Percentiles rank a stretch among this genome's conserved stretches.
Conservation (phyloP, 352 stramenopile species). For the Phytophthora fragariae region DNA sequence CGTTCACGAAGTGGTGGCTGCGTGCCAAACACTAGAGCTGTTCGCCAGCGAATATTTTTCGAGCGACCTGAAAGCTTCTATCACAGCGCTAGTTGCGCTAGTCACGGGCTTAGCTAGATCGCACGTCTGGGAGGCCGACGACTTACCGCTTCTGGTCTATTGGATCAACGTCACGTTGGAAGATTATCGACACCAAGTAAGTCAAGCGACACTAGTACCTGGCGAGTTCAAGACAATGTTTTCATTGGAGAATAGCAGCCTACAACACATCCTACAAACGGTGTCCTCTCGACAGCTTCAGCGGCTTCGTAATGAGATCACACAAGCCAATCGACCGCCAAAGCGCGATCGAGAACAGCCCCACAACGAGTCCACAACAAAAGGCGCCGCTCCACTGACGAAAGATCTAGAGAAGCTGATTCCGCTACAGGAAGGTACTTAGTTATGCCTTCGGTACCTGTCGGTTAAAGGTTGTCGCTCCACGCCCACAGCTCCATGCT, state of each 20-base stretch:
- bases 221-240: conserved; percentile 2
- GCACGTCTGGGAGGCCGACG: not conserved
- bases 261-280: conserved; percentile 7
- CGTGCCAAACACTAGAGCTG: not conserved
- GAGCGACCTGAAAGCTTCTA: not conserved
- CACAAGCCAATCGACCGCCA: not conserved
- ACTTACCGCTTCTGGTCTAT: conserved; percentile 5
- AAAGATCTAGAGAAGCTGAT: no score
- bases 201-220: conserved; percentile 2
- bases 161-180: conserved; percentile 14
- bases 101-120: not conserved
- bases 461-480: no score
- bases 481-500: no score
- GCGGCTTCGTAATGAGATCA: conserved; percentile 4
- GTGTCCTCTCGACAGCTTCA: conserved; percentile 2
- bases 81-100: conserved; percentile 1
- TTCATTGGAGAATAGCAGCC: conserved; percentile 2
- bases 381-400: not conserved
- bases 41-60: conserved; percentile 1
- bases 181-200: conserved; percentile 2
- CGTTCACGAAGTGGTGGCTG: not conserved
- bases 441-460: no score
- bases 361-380: not conserved
- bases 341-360: not conserved
- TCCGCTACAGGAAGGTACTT: no score